These are phyloP conservation scores for Chaetomium olivaceum DNA, from an alignment of 2,329 filamentous ascomycete species.

Conservation along the genomic window DNA sequence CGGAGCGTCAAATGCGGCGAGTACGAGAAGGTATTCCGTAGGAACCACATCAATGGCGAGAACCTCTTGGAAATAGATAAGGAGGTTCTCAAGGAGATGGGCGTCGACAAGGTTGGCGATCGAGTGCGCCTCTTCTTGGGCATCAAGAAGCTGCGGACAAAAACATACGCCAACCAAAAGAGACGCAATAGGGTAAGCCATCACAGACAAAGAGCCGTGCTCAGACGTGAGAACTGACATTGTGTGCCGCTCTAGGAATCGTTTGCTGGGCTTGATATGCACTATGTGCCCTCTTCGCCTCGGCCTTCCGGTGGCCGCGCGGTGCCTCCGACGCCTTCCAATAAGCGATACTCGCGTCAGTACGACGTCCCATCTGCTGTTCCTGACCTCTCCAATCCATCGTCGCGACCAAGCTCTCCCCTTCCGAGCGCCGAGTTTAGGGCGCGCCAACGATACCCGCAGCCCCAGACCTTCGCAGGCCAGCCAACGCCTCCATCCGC, in stretches of 20 bases:
- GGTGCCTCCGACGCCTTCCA: constrained; percentile 47
- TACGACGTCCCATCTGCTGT: constrained; percentile 47
- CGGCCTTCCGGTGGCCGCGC: constrained; percentile 56
- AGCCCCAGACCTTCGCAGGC: constrained; percentile 37
- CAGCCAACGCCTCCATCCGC: constrained; percentile 47
- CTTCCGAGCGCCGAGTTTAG: constrained; percentile 58
- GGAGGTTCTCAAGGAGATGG: constrained; percentile 94
- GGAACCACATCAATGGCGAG: constrained; percentile 96
- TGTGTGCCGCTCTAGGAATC: constrained; percentile 63
- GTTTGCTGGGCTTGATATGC: constrained; percentile 73
- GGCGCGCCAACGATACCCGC: constrained; percentile 58
- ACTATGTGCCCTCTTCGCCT: constrained; percentile 62
- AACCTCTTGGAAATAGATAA: constrained; percentile 97
- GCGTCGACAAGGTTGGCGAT: constrained; percentile 96
- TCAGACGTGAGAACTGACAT: constrained; percentile 22
- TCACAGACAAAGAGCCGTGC: background rate
- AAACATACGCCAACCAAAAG: constrained; percentile 73
- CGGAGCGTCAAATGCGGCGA: constrained; percentile 88
- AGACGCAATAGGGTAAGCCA: constrained; percentile 78
- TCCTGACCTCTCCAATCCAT: constrained; percentile 51
- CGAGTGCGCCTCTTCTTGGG: constrained; percentile 85
- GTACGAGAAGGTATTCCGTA: constrained; percentile 85
- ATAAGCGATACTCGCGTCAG: constrained; percentile 66
- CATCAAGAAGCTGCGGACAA: constrained; percentile 80
- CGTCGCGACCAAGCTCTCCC: constrained; percentile 72